Evolutionary conservation across 1,284 basidiomycete genomes (phyloP).

Genomic region (Ceraceosorus guamensis): DNA sequence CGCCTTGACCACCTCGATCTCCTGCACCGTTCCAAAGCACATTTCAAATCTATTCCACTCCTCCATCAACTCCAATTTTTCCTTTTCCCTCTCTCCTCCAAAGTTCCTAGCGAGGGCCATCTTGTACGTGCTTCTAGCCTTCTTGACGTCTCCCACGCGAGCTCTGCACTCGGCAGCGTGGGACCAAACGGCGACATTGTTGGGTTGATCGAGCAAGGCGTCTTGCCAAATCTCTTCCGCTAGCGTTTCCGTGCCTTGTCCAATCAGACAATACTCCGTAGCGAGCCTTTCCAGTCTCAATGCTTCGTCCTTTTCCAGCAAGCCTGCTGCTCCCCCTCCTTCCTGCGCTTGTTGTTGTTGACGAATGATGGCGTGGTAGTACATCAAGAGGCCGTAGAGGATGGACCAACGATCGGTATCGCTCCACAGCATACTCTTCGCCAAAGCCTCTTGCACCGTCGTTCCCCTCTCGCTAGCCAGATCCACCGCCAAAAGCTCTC

Average conservation of each 20-base stretch:
- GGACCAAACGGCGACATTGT: slow-evolving; percentile 21
- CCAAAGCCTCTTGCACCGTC: slow-evolving; percentile 14
- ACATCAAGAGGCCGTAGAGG: slow-evolving; percentile 31
- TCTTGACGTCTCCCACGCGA: slow-evolving; percentile 20
- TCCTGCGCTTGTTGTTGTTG: slow-evolving; percentile 9
- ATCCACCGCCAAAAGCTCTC: slow-evolving; percentile 23
- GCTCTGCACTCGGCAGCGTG: slow-evolving; percentile 30
- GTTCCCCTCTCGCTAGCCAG: slow-evolving; percentile 13
- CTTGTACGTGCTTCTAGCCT: slow-evolving; percentile 31
- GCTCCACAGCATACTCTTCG: slow-evolving; percentile 11
- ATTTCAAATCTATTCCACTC: slow-evolving; percentile 81
- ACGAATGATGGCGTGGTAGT: slow-evolving; percentile 17
- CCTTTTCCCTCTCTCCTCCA: slow-evolving; percentile 8
- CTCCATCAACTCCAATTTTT: slow-evolving; percentile 59
- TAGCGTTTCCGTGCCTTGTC: slow-evolving; percentile 28
- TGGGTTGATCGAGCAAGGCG: slow-evolving; percentile 21
- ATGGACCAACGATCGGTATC: slow-evolving; percentile 38
- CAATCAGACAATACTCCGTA: slow-evolving; percentile 14
- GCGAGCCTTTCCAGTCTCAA: slow-evolving; percentile 37
- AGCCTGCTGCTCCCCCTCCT: slow-evolving; percentile 15
- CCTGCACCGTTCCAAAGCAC: slow-evolving; percentile 64
- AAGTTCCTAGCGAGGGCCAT: slow-evolving; percentile 15
- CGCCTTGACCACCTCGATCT: slow-evolving; percentile 59
- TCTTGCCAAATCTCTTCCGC: slow-evolving; percentile 37
- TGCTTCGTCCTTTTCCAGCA: slow-evolving; percentile 25